Conservation (phyloP, 495 filamentous ascomycete genomes). For the Extremus antarcticus region DNA sequence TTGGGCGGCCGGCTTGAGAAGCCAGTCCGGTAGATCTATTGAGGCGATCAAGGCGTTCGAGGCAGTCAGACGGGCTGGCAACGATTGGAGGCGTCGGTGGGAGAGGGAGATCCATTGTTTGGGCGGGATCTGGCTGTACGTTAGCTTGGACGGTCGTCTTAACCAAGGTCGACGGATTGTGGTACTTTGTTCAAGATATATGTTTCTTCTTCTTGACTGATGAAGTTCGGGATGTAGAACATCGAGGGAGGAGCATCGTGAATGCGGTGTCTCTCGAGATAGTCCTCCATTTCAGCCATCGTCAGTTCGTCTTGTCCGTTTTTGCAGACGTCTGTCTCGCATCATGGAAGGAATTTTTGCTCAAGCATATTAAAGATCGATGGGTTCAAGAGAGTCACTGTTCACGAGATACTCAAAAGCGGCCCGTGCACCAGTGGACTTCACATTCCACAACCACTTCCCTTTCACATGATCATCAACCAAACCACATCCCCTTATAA, state of each 20-base stretch:
- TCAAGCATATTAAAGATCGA: too few species aligned
- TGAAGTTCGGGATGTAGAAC: conserved; percentile 85
- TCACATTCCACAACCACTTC: not conserved
- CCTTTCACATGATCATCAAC: not conserved
- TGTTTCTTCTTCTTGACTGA: conserved; percentile 63
- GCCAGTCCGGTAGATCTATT: conserved; percentile 61
- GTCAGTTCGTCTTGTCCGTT: too few species aligned
- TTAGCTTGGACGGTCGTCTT: not conserved
- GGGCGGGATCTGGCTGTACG: conserved; percentile 23
- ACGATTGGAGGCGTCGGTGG: conserved; percentile 80
- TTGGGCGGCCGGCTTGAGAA: conserved; percentile 56
- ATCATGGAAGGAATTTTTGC: not conserved
- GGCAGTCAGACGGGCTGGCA: conserved; percentile 66
- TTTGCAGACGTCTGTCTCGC: too few species aligned
- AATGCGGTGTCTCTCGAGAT: conserved; percentile 30
- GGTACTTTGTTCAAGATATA: conserved; percentile 52
- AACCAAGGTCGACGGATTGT: not conserved
- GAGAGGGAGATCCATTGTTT: conserved; percentile 70
- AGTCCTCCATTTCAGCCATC: not conserved
- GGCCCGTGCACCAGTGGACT: not conserved
- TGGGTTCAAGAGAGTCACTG: too few species aligned
- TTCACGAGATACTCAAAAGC: too few species aligned
- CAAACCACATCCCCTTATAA: not conserved
- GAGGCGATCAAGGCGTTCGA: conserved; percentile 64
- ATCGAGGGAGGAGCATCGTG: conserved; percentile 49